Conservation (phyloP, 352 stramenopile genomes). For the Phytophthora sansomeana region DNA sequence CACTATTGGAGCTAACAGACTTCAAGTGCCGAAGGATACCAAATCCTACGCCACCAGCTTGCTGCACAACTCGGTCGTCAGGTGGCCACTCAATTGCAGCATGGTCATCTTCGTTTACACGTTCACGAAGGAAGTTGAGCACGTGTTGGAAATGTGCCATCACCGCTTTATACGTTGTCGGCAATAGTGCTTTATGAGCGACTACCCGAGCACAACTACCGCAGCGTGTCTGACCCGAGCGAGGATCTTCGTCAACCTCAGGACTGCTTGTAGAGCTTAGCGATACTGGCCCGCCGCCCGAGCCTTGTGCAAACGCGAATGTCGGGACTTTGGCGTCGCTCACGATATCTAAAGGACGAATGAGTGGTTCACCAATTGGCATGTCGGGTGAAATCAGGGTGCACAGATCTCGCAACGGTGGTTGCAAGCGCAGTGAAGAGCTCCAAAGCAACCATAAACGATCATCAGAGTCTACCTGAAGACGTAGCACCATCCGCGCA, state of each 20-base stretch:
- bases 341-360: slow-evolving; percentile 69
- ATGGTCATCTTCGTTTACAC: slow-evolving; percentile 53
- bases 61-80: slow-evolving; percentile 84
- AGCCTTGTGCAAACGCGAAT: slow-evolving; percentile 53
- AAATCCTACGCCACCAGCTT: slow-evolving; percentile 94
- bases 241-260: slow-evolving; percentile 30
- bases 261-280: slow-evolving; percentile 17
- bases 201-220: slow-evolving; percentile 84
- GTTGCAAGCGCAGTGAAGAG: slow-evolving; percentile 89
- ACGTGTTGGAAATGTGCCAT: slow-evolving; percentile 95
- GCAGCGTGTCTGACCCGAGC: slow-evolving; percentile 62
- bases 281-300: slow-evolving; percentile 23
- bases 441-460: slow-evolving; percentile 96
- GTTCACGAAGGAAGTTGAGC: slow-evolving; percentile 65
- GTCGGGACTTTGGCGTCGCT: slow-evolving; percentile 70
- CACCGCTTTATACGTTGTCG: slow-evolving; percentile 94
- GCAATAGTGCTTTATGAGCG: slow-evolving; percentile 78
- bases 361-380: slow-evolving; percentile 17
- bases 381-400: slow-evolving; percentile 4
- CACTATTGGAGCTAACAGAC: slow-evolving; percentile 14
- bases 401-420: slow-evolving; percentile 7
- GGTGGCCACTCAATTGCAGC: slow-evolving; percentile 90
- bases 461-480: slow-evolving; percentile 95
- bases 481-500: slow-evolving; percentile 94
- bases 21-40: slow-evolving; percentile 65